Conservation (phyloP, 208 protist species). For the Acanthamoeba culbertsoni region DNA sequence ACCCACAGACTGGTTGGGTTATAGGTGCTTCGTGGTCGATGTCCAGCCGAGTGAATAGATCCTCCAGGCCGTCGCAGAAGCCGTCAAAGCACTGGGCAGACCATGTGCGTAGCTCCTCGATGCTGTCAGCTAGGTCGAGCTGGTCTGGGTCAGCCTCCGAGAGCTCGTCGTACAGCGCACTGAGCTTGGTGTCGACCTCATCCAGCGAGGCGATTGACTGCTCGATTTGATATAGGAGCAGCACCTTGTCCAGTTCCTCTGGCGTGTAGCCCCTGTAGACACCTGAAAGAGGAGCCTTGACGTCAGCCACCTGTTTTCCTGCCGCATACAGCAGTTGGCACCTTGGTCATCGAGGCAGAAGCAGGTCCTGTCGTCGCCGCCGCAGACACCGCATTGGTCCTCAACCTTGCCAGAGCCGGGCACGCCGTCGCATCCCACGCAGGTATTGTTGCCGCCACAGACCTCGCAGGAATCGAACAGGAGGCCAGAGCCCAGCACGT, state of each 20-base stretch:
- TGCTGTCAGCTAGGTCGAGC: not conserved
- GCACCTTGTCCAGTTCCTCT: not conserved
- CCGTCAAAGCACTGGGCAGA: not conserved
- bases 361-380: not conserved
- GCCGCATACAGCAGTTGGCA: not conserved
- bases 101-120: not conserved
- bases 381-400: not conserved
- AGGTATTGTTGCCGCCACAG: constrained; percentile 3
- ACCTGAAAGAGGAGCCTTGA: not conserved
- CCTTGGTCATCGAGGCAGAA: constrained; percentile 12
- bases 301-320: not conserved
- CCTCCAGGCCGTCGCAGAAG: constrained; percentile 25
- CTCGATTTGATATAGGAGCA: constrained; percentile 14
- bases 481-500: not conserved
- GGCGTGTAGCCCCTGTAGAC: not conserved
- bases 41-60: not conserved
- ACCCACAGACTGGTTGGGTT: not conserved
- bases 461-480: not conserved
- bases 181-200: constrained; percentile 18
- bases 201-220: constrained; percentile 4
- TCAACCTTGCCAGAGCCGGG: not conserved
- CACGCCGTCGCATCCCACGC: constrained; percentile 36
- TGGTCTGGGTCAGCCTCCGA: not conserved
- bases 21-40: not conserved
- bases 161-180: not conserved